phyloP scores from a whole-genome alignment of 352 stramenopile species.

The Globisporangium alternatum region DNA sequence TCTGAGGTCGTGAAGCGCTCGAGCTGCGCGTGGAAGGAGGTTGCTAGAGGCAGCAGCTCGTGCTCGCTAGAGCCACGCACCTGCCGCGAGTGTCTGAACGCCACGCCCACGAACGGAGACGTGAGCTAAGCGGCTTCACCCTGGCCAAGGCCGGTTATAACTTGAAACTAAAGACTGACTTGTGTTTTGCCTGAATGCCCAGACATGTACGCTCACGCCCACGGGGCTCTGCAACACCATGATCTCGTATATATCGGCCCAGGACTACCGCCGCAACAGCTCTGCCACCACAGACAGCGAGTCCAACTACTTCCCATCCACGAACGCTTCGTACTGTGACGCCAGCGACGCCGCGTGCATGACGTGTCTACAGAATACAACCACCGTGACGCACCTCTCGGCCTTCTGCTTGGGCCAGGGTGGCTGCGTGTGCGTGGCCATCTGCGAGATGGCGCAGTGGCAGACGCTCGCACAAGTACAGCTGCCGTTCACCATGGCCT shows the following conservation, averaged over 20 bases:
- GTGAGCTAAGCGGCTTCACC: constrained; percentile 10
- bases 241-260: constrained; percentile 17
- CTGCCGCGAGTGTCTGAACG: constrained; percentile 34
- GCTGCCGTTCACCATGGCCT: constrained; percentile 18
- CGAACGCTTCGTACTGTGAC: constrained; percentile 26
- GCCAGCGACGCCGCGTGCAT: constrained; percentile 16
- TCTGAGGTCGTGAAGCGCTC: constrained; percentile 3
- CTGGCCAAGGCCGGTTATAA: too few relatives aligned
- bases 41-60: neutral
- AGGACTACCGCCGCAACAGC: constrained; percentile 22
- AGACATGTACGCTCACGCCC: constrained; percentile 28
- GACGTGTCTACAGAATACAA: constrained; percentile 8
- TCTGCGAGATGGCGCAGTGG: constrained; percentile 37
- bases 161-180: neutral
- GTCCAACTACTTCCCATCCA: constrained; percentile 20
- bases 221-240: constrained; percentile 21
- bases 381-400: constrained; percentile 11
- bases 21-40: constrained; percentile 33
- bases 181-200: neutral
- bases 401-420: constrained; percentile 22
- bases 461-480: constrained; percentile 11
- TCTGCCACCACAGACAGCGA: constrained; percentile 4
- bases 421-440: constrained; percentile 35
- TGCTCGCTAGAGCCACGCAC: constrained; percentile 30
- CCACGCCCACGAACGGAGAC: constrained; percentile 26